A percentile compares a stretch with the other conserved stretches of the same genome.
Evolutionary conservation across 257 asterid genomes (phyloP).

Genomic region (Solanum commersonii): DNA sequence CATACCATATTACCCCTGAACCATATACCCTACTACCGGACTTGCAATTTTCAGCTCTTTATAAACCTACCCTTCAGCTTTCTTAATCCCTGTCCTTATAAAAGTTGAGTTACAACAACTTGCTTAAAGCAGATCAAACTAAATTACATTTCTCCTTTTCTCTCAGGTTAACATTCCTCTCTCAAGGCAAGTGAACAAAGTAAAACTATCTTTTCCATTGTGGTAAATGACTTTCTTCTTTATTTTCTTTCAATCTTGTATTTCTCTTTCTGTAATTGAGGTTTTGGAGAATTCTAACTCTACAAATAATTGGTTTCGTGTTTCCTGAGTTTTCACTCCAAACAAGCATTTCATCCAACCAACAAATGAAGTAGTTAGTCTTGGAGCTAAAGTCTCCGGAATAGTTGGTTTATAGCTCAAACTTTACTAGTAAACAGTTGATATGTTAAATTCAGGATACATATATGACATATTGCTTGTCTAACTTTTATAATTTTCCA

Average conservation of each 20-base stretch:
- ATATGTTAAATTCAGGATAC: neutral
- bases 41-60: neutral
- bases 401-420: neutral
- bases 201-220: neutral
- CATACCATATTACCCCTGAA: neutral
- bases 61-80: neutral
- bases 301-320: neutral
- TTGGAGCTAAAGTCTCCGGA: neutral
- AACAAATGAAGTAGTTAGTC: neutral
- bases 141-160: neutral
- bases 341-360: neutral
- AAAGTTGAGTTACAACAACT: neutral
- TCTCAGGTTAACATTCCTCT: neutral
- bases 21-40: neutral
- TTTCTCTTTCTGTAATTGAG: neutral
- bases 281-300: neutral
- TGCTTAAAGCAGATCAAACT: neutral
- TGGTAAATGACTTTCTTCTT: neutral
- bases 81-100: neutral
- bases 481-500: neutral
- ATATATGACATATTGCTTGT: neutral
- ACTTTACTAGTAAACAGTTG: neutral
- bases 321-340: neutral
- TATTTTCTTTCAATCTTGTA: neutral
- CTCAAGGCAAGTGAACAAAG: neutral